A percentile compares a stretch with the other conserved stretches of the same genome.
These are phyloP conservation scores for Poronia punctata DNA, from an alignment of 495 filamentous ascomycete species.

Conservation along the genomic window DNA sequence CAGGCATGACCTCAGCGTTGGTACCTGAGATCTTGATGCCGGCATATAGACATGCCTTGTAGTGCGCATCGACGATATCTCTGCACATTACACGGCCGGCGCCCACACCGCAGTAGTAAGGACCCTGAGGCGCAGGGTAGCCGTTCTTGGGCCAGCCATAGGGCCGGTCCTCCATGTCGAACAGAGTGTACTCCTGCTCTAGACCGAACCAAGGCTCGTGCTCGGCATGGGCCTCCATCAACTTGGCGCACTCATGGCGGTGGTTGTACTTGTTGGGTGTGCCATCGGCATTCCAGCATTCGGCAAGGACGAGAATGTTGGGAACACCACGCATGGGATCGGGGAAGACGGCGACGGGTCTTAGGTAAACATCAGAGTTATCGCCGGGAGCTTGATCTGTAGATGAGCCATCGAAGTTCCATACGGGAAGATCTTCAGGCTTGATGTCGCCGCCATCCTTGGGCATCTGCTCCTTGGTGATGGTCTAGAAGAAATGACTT, in stretches of 20 bases:
- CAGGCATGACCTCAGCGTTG: conserved; percentile 98
- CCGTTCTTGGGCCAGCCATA: conserved; percentile 95
- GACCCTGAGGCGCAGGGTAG: conserved; percentile 91
- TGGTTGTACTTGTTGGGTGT: conserved; percentile 98
- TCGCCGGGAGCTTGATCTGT: conserved; percentile 90
- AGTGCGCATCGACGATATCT: conserved; percentile 97
- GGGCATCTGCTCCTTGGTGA: conserved; percentile 58
- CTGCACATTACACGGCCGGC: conserved; percentile 96
- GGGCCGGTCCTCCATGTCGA: conserved; percentile 78
- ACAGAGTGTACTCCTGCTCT: conserved; percentile 93
- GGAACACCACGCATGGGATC: conserved; percentile 77
- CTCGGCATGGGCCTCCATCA: conserved; percentile 81
- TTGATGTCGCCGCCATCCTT: conserved; percentile 37
- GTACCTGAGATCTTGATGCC: conserved; percentile 93
- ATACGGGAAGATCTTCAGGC: conserved; percentile 84
- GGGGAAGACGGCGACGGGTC: conserved; percentile 82
- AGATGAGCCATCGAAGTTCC: conserved; percentile 98
- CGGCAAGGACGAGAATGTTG: conserved; percentile 90
- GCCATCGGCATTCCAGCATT: conserved; percentile 95
- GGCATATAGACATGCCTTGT: conserved; percentile 91
- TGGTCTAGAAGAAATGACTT: conserved; percentile 52
- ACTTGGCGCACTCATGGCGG: conserved; percentile 78
- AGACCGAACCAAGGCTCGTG: conserved; percentile 96
- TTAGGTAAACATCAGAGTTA: conserved; percentile 97
- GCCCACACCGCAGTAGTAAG: conserved; percentile 99